Conservation (phyloP, 2,329 filamentous ascomycete species). For the Alternaria arbusti region DNA sequence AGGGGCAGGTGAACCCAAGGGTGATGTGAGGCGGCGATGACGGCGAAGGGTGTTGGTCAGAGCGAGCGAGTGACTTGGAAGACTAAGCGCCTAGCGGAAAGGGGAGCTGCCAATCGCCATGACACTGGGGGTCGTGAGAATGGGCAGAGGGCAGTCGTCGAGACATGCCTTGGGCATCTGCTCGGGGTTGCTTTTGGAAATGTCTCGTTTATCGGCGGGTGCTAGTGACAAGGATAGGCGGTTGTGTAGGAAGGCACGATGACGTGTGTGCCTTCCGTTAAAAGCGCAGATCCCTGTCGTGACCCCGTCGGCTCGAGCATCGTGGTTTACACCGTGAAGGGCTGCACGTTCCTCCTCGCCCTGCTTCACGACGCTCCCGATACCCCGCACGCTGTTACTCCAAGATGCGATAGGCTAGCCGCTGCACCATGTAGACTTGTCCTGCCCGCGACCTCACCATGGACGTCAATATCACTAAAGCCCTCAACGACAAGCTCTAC, state of each 20-base stretch:
- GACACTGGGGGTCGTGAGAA: not conserved
- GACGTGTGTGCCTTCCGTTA: slow-evolving; percentile 27
- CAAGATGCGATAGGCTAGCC: slow-evolving; percentile 11
- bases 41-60: slow-evolving; percentile 12
- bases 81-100: slow-evolving; percentile 7
- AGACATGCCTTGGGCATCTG: not conserved
- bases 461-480: slow-evolving; percentile 87
- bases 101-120: slow-evolving; percentile 14
- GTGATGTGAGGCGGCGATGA: slow-evolving; percentile 11
- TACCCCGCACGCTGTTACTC: not conserved
- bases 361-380: not conserved
- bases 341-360: slow-evolving; percentile 3
- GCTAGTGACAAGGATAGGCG: slow-evolving; percentile 19
- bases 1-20: slow-evolving; percentile 23
- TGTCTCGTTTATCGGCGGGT: slow-evolving; percentile 20
- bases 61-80: slow-evolving; percentile 7
- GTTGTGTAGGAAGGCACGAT: slow-evolving; percentile 23
- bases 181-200: slow-evolving; percentile 9
- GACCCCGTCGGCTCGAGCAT: slow-evolving; percentile 1
- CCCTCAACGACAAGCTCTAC: slow-evolving; percentile 97
- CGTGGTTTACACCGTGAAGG: slow-evolving; percentile 12
- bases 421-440: slow-evolving; percentile 37
- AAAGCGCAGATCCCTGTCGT: slow-evolving; percentile 1
- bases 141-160: not conserved
- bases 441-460: slow-evolving; percentile 57